Conservation (phyloP, 768 basidiomycete species). For the Boletus rubescentipes region DNA sequence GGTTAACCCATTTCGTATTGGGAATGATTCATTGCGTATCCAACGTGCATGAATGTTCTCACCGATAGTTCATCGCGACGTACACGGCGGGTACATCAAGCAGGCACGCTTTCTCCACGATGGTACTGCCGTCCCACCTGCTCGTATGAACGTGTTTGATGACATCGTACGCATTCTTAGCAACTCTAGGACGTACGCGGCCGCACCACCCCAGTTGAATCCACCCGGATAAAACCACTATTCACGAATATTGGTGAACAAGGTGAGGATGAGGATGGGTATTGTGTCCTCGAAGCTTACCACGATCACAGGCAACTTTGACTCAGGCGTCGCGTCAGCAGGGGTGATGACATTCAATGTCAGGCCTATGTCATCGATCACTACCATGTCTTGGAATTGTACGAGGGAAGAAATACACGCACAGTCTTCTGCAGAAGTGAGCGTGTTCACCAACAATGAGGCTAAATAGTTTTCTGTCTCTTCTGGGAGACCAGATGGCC, state of each 20-base stretch:
- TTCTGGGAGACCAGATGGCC: too few relatives aligned
- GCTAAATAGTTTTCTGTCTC: too few relatives aligned
- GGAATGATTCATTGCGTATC: neutral
- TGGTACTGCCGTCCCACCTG: constrained; percentile 16
- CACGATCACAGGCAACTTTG: constrained; percentile 53
- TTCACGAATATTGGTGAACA: neutral
- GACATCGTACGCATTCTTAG: neutral
- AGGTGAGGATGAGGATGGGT: too few relatives aligned
- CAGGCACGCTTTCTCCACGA: constrained; percentile 33
- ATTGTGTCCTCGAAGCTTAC: too few relatives aligned
- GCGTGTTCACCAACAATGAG: too few relatives aligned
- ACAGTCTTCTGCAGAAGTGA: too few relatives aligned
- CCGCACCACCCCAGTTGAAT: constrained; percentile 34
- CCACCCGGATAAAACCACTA: constrained; percentile 38
- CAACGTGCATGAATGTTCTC: too few relatives aligned
- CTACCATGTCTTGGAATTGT: too few relatives aligned
- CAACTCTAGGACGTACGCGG: neutral
- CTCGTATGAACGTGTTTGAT: neutral
- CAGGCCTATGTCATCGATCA: constrained; percentile 37
- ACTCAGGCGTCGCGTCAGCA: constrained; percentile 35
- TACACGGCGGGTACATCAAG: constrained; percentile 35
- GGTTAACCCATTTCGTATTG: neutral
- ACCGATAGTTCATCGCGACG: constrained; percentile 28
- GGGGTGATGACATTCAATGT: constrained; percentile 55
- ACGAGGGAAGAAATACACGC: too few relatives aligned